Percentiles rank a stretch among this genome's conserved stretches.
Conservation (phyloP, 1,284 basidiomycete genomes). For the Chalciporus sp. region DNA sequence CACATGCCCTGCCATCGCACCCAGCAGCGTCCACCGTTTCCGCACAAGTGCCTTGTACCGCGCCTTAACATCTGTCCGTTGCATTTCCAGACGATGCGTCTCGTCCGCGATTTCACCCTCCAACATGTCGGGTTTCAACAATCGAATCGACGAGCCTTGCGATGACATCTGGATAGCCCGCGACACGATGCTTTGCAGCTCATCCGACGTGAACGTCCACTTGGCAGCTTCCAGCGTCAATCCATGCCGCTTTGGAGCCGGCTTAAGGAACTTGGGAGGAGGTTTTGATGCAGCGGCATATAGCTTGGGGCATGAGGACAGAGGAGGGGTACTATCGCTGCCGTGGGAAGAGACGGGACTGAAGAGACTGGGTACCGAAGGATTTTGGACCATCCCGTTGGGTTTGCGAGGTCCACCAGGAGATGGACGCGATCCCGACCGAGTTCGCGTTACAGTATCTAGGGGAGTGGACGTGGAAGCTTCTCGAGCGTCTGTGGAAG, state of each 20-base stretch:
- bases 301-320: constrained; percentile 23
- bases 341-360: constrained; percentile 46
- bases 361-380: constrained; percentile 19
- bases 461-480: constrained; percentile 9
- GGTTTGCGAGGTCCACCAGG: constrained; percentile 62
- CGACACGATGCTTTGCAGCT: constrained; percentile 73
- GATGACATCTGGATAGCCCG: constrained; percentile 69
- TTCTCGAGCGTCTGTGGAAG: constrained; percentile 7
- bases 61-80: constrained; percentile 60
- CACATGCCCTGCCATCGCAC: constrained; percentile 44
- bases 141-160: constrained; percentile 66
- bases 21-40: constrained; percentile 54
- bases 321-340: constrained; percentile 7
- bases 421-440: constrained; percentile 44
- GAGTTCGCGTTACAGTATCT: constrained; percentile 19
- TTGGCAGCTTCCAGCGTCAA: constrained; percentile 76
- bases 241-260: constrained; percentile 63
- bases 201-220: constrained; percentile 74
- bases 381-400: constrained; percentile 25
- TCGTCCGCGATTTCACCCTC: constrained; percentile 69
- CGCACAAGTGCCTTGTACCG: constrained; percentile 62
- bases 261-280: constrained; percentile 60
- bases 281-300: constrained; percentile 30
- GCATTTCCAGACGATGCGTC: constrained; percentile 56
- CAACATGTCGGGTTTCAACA: constrained; percentile 59